These are phyloP conservation scores for Diplogelasinospora grovesii DNA, from an alignment of 495 filamentous ascomycete genomes.

Conservation along the genomic window DNA sequence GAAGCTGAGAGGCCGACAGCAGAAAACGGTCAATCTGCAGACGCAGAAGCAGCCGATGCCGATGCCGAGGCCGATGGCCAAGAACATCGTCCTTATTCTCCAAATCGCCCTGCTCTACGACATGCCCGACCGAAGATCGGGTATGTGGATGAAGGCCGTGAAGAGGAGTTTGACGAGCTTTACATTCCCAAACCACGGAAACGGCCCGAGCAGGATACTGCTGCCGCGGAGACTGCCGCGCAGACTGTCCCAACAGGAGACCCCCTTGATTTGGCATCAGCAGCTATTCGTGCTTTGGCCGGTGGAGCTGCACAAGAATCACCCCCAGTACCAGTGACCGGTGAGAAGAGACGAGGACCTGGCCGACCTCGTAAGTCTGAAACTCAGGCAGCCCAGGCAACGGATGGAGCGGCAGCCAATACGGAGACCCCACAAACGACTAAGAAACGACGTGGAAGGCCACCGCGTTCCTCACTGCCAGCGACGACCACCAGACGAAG, in stretches of 20 bases:
- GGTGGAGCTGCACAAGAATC: neutral
- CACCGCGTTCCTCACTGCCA: slow-evolving; percentile 10
- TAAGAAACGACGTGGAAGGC: slow-evolving; percentile 15
- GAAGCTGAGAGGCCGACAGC: slow-evolving; percentile 3
- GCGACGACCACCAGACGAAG: neutral
- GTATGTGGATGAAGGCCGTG: slow-evolving; percentile 32
- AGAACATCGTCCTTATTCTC: slow-evolving; percentile 18
- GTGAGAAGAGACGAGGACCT: slow-evolving; percentile 16
- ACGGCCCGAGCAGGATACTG: slow-evolving; percentile 7
- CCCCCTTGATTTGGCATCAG: slow-evolving; percentile 35
- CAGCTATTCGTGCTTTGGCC: slow-evolving; percentile 17
- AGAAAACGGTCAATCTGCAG: neutral
- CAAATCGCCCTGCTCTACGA: slow-evolving; percentile 32
- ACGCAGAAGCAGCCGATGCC: slow-evolving; percentile 3
- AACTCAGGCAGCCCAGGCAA: neutral
- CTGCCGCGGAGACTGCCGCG: slow-evolving; percentile 10
- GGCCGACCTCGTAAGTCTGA: slow-evolving; percentile 22
- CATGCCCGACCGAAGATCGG: slow-evolving; percentile 39
- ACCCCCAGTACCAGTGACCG: neutral
- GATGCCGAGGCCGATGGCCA: no score
- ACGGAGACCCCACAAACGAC: neutral
- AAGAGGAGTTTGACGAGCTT: slow-evolving; percentile 33
- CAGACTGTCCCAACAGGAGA: no score
- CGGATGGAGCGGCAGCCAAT: neutral
- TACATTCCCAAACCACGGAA: slow-evolving; percentile 21